A percentile compares a stretch with the other conserved stretches of the same genome.
Conservation (phyloP, 768 basidiomycete genomes). For the Boletus speciosus region DNA sequence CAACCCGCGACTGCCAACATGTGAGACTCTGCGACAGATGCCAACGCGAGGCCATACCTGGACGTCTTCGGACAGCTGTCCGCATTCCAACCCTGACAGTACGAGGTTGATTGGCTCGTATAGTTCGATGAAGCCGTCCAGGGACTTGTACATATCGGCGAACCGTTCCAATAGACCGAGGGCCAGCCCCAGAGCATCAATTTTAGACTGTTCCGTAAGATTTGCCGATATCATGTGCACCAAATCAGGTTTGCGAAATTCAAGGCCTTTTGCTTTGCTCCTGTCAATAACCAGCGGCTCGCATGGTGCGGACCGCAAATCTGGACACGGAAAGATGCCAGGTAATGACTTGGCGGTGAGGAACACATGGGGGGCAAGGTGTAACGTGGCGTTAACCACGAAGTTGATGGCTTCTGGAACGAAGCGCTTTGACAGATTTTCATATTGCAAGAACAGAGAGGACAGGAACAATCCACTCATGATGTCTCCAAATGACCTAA, state of each 20-base stretch:
- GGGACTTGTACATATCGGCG: constrained; percentile 71
- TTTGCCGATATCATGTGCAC: constrained; percentile 36
- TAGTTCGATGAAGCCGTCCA: constrained; percentile 84
- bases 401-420: constrained; percentile 91
- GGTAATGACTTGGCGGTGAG: constrained; percentile 48
- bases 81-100: constrained; percentile 49
- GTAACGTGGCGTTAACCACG: constrained; percentile 61
- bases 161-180: constrained; percentile 64
- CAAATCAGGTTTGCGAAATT: constrained; percentile 46
- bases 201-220: constrained; percentile 60
- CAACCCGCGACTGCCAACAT: constrained; percentile 43
- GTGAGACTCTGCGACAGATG: constrained; percentile 8
- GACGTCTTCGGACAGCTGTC: constrained; percentile 46
- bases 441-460: constrained; percentile 82
- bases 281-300: constrained; percentile 35
- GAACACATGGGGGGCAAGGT: constrained; percentile 67
- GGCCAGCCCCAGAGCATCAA: constrained; percentile 61
- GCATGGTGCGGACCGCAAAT: constrained; percentile 55
- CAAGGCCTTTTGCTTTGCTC: constrained; percentile 40
- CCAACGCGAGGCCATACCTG: constrained; percentile 42
- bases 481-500: constrained; percentile 72
- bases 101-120: constrained; percentile 65
- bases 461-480: constrained; percentile 87
- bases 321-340: constrained; percentile 68
- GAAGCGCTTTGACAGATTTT: constrained; percentile 76